Conservation (phyloP, 2,329 filamentous ascomycete genomes). For the Diaporthe aspalathi region DNA sequence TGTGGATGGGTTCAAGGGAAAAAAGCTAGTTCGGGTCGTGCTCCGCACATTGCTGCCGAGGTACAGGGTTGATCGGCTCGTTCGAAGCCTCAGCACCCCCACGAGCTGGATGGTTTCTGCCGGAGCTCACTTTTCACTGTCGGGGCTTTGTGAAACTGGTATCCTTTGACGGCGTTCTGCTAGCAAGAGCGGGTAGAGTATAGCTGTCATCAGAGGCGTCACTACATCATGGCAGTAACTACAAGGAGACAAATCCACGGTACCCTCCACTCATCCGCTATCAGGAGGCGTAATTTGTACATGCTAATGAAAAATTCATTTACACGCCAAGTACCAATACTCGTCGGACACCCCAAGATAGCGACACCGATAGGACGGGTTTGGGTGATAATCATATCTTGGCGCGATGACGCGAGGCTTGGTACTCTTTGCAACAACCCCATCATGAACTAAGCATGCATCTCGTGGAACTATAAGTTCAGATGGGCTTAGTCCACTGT, state of each 20-base stretch:
- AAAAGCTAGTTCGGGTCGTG: not conserved
- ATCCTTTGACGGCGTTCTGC: no score
- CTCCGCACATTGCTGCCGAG: not conserved
- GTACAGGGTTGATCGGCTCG: not conserved
- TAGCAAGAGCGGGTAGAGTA: not conserved
- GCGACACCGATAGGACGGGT: constrained; percentile 31
- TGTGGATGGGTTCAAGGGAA: not conserved
- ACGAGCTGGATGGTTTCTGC: not conserved
- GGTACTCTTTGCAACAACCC: constrained; percentile 33
- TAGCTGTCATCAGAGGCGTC: constrained; percentile 12
- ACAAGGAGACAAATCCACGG: not conserved
- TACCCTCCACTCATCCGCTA: not conserved
- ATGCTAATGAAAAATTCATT: not conserved
- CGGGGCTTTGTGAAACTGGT: not conserved
- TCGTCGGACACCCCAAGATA: not conserved
- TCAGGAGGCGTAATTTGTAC: not conserved
- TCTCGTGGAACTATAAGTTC: constrained; percentile 12
- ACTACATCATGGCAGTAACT: not conserved
- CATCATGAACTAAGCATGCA: constrained; percentile 27
- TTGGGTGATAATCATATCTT: not conserved
- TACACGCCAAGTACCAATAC: constrained; percentile 8
- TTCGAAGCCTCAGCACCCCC: not conserved
- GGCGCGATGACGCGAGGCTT: constrained; percentile 33
- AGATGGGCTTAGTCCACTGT: constrained; percentile 36
- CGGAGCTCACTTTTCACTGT: not conserved